Conservation (phyloP, 1,284 basidiomycete species). For the Porogramme epimiltina region DNA sequence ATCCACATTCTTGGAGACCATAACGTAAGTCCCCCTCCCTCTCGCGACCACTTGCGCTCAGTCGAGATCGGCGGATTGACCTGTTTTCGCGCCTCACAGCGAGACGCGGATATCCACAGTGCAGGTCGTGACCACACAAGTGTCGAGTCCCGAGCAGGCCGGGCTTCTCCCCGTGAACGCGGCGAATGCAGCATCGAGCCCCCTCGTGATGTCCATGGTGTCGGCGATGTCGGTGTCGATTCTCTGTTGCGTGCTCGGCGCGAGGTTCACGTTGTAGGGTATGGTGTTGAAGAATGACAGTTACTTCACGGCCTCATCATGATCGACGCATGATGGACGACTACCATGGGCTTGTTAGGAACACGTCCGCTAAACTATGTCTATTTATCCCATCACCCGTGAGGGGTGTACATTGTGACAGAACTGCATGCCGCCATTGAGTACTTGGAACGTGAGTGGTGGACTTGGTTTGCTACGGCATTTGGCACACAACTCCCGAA, state of each 20-base stretch:
- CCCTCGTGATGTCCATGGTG: background rate
- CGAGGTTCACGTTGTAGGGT: constrained; percentile 1
- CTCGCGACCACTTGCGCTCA: background rate
- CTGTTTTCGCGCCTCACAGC: too few species aligned
- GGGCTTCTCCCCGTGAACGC: constrained; percentile 33
- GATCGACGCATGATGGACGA: background rate
- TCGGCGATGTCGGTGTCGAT: constrained; percentile 3
- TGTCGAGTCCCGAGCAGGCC: constrained; percentile 15
- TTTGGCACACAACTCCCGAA: too few species aligned
- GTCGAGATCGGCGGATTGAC: too few species aligned
- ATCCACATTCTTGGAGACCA: constrained; percentile 24
- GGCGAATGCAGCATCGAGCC: constrained; percentile 1
- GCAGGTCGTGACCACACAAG: constrained; percentile 17
- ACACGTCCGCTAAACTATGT: constrained; percentile 3
- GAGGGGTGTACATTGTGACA: too few species aligned
- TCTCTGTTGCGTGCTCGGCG: constrained; percentile 5
- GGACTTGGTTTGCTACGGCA: too few species aligned
- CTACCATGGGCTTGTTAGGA: background rate
- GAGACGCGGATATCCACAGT: constrained; percentile 27
- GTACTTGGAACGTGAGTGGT: too few species aligned
- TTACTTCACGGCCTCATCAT: background rate
- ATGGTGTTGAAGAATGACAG: background rate
- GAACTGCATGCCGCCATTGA: too few species aligned
- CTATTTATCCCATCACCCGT: constrained; percentile 5
- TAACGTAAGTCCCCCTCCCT: constrained; percentile 24